phyloP scores from a whole-genome alignment of 495 filamentous ascomycete genomes.

The Pseudotulostoma volvatum region DNA sequence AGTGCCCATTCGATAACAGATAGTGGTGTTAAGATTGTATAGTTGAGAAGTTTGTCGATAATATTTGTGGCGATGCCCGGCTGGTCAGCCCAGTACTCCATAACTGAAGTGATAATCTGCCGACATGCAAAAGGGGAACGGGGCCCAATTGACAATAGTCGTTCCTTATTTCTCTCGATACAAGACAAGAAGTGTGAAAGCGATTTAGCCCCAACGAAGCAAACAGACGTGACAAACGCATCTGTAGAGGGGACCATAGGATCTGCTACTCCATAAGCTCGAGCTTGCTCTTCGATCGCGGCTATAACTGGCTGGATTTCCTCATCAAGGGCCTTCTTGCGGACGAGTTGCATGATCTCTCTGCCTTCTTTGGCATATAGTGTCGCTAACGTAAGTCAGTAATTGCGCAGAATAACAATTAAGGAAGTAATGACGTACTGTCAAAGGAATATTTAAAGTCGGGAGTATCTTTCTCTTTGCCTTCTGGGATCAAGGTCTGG shows the following conservation, averaged over 20 bases:
- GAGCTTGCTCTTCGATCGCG: conserved; percentile 58
- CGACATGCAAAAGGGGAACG: conserved; percentile 53
- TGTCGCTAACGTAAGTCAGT: conserved; percentile 36
- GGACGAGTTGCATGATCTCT: conserved; percentile 61
- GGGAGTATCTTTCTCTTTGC: conserved; percentile 84
- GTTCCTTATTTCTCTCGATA: conserved; percentile 91
- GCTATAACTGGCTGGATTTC: conserved; percentile 65
- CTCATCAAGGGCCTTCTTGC: conserved; percentile 65
- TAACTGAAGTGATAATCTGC: conserved; percentile 80
- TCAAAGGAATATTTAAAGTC: conserved; percentile 81
- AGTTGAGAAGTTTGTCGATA: conserved; percentile 94
- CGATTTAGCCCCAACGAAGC: conserved; percentile 83
- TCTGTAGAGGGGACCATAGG: conserved; percentile 73
- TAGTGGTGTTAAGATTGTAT: conserved; percentile 72
- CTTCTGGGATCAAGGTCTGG: conserved; percentile 61
- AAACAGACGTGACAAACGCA: conserved; percentile 81
- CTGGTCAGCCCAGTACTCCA: conserved; percentile 86
- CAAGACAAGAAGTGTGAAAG: conserved; percentile 90
- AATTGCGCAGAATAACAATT: conserved; percentile 1
- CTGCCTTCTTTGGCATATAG: conserved; percentile 68
- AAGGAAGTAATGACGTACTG: conserved; percentile 34
- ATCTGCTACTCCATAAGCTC: conserved; percentile 45
- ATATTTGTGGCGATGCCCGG: conserved; percentile 87
- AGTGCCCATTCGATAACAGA: conserved; percentile 83
- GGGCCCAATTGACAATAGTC: conserved; percentile 60